Conservation (phyloP, 768 basidiomycete genomes). For the Calocybe gangraenosa region DNA sequence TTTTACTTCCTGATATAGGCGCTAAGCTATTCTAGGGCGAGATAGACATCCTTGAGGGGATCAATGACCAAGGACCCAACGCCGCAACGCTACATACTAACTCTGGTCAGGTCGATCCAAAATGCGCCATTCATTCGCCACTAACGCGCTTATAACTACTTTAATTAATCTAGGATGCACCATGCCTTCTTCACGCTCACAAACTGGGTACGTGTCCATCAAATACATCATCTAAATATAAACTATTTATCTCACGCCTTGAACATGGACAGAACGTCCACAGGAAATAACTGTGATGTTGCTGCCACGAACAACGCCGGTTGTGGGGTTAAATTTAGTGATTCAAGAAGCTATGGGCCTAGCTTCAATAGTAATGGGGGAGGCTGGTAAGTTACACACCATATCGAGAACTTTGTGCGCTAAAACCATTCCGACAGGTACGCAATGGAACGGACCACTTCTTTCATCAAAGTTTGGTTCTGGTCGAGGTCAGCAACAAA, state of each 20-base stretch:
- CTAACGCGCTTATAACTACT: constrained; percentile 14
- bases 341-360: constrained; percentile 49
- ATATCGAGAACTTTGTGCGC: neutral
- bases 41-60: constrained; percentile 42
- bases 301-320: constrained; percentile 47
- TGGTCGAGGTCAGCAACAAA: constrained; percentile 47
- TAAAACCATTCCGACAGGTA: constrained; percentile 33
- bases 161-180: constrained; percentile 39
- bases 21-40: constrained; percentile 35
- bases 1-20: neutral
- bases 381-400: constrained; percentile 47
- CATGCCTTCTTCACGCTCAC: constrained; percentile 40
- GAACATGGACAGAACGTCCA: constrained; percentile 26
- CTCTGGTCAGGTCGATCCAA: constrained; percentile 47
- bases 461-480: constrained; percentile 67
- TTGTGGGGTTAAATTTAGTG: constrained; percentile 45
- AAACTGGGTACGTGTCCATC: constrained; percentile 38
- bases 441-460: constrained; percentile 56
- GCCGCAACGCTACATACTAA: constrained; percentile 34
- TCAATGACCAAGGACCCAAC: constrained; percentile 35
- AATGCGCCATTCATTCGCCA: constrained; percentile 39
- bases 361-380: constrained; percentile 56
- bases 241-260: neutral
- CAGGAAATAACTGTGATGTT: constrained; percentile 45
- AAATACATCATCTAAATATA: neutral